Base-by-base conservation (phyloP, 768 basidiomycete genomes). In the Hypsizygus marmoreus region DNA sequence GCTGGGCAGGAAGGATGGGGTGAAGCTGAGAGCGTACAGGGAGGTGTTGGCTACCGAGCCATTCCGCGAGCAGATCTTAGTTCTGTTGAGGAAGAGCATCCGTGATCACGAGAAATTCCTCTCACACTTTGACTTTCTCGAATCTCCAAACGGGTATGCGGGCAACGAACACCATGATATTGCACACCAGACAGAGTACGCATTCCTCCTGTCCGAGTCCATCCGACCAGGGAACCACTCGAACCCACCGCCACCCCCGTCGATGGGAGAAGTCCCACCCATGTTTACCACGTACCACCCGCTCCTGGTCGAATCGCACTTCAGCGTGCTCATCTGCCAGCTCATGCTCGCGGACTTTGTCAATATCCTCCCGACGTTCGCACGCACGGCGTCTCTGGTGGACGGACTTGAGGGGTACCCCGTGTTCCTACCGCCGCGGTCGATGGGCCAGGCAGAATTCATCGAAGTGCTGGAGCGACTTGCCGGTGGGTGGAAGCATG, bases 281-380 rank as follows among this genome's bases (percentile, higher is more conserved):
- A 75, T 80, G 58, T 88, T 89, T 69, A 90, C 92, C 40, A 91
- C 92, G 0, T 95, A 94, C 58, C 92, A 95, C 55, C 92, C 92
- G 11, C 77, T 95, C 42, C 79, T 94, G 39, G 86, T 93, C 47
- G 92, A 95, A 61, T 84, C 90, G 4, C 85, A 89, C 59, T 95
- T 86, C 69, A 86, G 81, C 53, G 73, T 91, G 42, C 74, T 95
- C 25, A 73, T 92, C 50, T 82, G 83, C 53, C 72, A 81, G 31
- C 71, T 94, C 46, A 79, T 95, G 75, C 78, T 92, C 13, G 91
- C 84, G 4, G 87, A 93, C 51, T 83, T 93, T 55, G 57, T 72
- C 2, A 65, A 68, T 9, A 66, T 91, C 23, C 67, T 91, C 9
- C 74, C 79, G 6, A 76, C 80, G 0, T 92, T 93, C 56, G 68